Percentiles rank a stretch among this genome's conserved stretches.
phyloP scores from a whole-genome alignment of 106 monocot species.

The Dendrobium nobile region DNA sequence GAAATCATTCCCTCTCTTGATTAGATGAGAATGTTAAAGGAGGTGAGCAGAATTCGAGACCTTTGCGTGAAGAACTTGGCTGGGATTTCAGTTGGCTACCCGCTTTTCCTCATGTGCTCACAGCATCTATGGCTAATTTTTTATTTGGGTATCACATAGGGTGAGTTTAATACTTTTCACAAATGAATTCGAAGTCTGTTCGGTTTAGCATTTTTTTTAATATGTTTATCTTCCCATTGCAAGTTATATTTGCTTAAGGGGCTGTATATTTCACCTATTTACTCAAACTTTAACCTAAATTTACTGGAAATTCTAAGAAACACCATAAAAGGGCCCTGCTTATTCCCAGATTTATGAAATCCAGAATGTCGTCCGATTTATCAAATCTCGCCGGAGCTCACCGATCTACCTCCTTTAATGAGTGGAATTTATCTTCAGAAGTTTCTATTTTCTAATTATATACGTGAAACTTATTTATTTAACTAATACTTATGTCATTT shows the following conservation, averaged over 20 bases:
- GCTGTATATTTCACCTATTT: not conserved
- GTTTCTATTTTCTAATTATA: no score
- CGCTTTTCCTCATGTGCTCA: constrained; percentile 70
- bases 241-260: not conserved
- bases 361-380: no score
- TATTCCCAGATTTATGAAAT: no score
- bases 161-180: constrained; percentile 26
- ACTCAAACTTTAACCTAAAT: not conserved
- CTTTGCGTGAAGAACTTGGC: constrained; percentile 3
- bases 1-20: not conserved
- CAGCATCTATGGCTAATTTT: constrained; percentile 84
- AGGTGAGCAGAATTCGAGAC: not conserved
- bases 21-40: not conserved
- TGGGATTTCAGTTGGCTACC: constrained; percentile 62
- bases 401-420: no score
- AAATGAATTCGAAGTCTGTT: not conserved
- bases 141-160: constrained; percentile 90
- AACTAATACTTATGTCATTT: no score
- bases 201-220: no score
- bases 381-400: no score
- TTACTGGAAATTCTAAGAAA: no score
- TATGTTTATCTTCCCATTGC: not conserved
- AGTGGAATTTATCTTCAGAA: no score
- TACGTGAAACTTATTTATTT: no score
- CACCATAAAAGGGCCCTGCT: no score